Evolutionary conservation across 495 filamentous ascomycete genomes (phyloP), one percentile per base, ranked within the genome.

Genomic region (Penicillium pancosmium): DNA sequence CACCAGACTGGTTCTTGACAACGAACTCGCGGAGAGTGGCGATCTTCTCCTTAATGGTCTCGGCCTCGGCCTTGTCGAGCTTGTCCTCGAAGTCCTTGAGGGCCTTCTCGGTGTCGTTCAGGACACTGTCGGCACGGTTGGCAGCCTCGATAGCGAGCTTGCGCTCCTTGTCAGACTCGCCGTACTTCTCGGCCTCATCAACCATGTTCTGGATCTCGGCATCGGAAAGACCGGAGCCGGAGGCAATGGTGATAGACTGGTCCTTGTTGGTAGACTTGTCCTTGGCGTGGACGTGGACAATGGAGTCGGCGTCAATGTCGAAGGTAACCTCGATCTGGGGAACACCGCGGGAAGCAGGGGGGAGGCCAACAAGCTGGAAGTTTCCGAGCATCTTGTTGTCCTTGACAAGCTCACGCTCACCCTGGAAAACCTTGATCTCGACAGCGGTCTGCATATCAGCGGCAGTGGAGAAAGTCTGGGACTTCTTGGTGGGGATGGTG

Each of bases 371-470:
- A 59, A 98, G 89, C 85, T 98, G 94, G 90, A 98, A 98, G 90
- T 98, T 98, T 38, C 94, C 94, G 18, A 98, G 87, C 57, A 98
- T 82, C 84, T 98, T 98, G 88, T 98, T 98, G 83, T 98, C 94
- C 73, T 87, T 88, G 71, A 98, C 94, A 55, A 98, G 91, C 82
- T 98, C 94, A 90, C 94, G 94, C 84, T 98, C 94, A 82, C 94
- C 94, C 86, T 98, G 94, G 90, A 87, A 98, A 56, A 98, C 95
- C 88, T 98, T 98, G 85, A 98, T 98, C 84, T 98, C 94, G 75
- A 98, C 94, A 66, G 94, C 94, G 59, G 91, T 96, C 85, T 98
- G 94, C 90, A 96, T 97, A 73, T 98, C 94, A 67, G 94, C 94
- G 54, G 94, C 94, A 49, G 94, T 98, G 53, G 94, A 97, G 86